Evolutionary conservation across 305 asterid genomes (phyloP), one percentile per base, ranked within the genome.

Genomic region (Fraxinus greggii): DNA sequence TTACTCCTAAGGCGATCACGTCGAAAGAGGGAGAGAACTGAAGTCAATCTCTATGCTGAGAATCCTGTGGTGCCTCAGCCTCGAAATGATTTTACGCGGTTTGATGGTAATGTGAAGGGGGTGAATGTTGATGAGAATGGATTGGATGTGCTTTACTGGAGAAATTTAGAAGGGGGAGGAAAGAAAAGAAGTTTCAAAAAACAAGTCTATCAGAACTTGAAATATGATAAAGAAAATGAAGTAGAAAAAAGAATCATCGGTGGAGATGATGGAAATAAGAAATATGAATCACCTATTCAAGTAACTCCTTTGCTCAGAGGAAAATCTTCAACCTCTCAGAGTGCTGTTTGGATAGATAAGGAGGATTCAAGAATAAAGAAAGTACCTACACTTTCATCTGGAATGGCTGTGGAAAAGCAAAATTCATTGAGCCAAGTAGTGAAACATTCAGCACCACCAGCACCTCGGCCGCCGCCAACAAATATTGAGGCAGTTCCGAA

Each of bases 111-210:
- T 48, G 76, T 94, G 15, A 92, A 92, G 78, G 99, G 98, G 12
- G 84, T 97, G 80, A 93, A 94, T 31, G 98, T 97, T 15, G 99
- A 94, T 80, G 99, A 94, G 85, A 83, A 93, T 83, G 99, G 99
- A 0, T 54, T 97, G 88, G 99, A 97, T 83, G 98, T 97, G 26
- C 79, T 97, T 77, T 97, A 97, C 65, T 97, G 98, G 99, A 94
- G 88, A 79, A 89, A 90, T 42, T 15, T 92, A 61, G 86, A 92
- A 61, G 89, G 85, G 23, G 92, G 86, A n/a, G 91, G 85, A 2
- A 81, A 72, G 2, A 82, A 87, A 17, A 78, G 77, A 35, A 86
- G 90, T 63, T 94, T 89, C 75, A 89, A 89, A 79, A 92, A 87
- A 76, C 85, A 86, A 86, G 81, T 79, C 15, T 89, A 87, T 77